Base-by-base conservation (phyloP, 176 grass and related monocot species). In the Zoysia japonica region DNA sequence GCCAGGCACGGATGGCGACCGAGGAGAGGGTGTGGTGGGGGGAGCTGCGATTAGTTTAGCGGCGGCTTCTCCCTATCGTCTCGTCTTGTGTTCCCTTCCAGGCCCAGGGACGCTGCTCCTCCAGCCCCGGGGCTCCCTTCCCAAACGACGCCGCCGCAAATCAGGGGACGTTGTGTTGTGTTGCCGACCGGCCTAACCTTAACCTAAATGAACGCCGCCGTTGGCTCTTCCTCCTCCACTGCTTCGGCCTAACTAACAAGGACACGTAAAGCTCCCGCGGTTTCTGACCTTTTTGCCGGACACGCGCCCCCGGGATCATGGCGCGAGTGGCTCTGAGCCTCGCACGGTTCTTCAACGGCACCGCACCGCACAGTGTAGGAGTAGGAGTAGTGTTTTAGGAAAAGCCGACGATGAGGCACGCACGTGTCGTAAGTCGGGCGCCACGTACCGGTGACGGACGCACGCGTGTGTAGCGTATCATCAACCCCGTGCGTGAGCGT, bases 1-100 rank as follows among this genome's bases (percentile, higher is more conserved):
- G 85, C 65, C 85, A 65, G 85, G 85, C 85, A 47, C 1, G 72
- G 65, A 76, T 48, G 39, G 72, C 78, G 48, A 77, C 41, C 6
- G 28, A 28, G 28, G 28, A 28, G 28, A 28, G 28, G 28, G 28
- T 28, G 28, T 0, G 28, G 28, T 28, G 28, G 28, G 28, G 28
- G 28, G 28, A 28, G 28, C 28, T 28, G 28, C 28, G 28, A 28
- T 28, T 28, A 28, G 28, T 28, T 28, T 28, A 28, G 28, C 28
- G 28, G 28, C 20, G 3, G 3, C n/a, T 45, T 2, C 19, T 16
- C 63, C 63, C n/a, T 15, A 8, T 67, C 65, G 14, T 15, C 45
- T 16, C n/a, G 41, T 44, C 65, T 3, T 15, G 10, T 16, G 14
- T 52, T 12, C 50, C 14, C 12, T 9, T 49, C 12, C 11, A 13